Base-by-base conservation (phyloP, 169 alveolate genomes). In the Perkinsus marinus region DNA sequence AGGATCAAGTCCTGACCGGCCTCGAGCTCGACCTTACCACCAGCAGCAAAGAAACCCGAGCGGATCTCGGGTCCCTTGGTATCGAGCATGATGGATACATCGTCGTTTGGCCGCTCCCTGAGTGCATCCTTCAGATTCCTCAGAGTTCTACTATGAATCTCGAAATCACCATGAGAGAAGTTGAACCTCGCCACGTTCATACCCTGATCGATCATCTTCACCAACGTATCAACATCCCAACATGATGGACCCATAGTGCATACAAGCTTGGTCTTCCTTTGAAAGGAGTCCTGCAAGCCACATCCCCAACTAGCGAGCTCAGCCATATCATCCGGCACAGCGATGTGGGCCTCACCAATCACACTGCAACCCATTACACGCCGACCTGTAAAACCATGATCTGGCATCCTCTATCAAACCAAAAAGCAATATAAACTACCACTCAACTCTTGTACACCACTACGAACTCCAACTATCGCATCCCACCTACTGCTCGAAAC, bases 61-160 rank as follows among this genome's bases (percentile, higher is more conserved):
- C 99, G 94, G 93, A 98, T 98, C 95, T 99, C 99, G 0, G 99
- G 99, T 0, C 99, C 99, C 94, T 98, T 99, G 34, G 99, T 99
- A 94, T 99, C 99, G 90, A 99, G 96, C 95, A 98, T 94, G 92
- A 98, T 94, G 26, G 99, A 99, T 37, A 97, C 94, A 6, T 97
- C 94, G 91, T 96, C 95, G 37, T 97, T 97, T 0, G 99, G 99
- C 89, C 99, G 97, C 91, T 95, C 95, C 93, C 96, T 98, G 69
- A 96, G 94, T 0, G 99, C 99, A 93, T 98, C 98, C 92, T 96
- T 95, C 0, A 98, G 93, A 91, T 92, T 95, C 68, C 94, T 95
- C 22, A 98, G 96, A 89, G 97, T 97, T 90, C 96, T 95, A 39
- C 95, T 97, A 91, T 98, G 99, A 34, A 98, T 95, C 93, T 97